These are phyloP conservation scores for Sugiyamaella valdiviana DNA, from an alignment of 805 yeast genomes.

Conservation along the genomic window DNA sequence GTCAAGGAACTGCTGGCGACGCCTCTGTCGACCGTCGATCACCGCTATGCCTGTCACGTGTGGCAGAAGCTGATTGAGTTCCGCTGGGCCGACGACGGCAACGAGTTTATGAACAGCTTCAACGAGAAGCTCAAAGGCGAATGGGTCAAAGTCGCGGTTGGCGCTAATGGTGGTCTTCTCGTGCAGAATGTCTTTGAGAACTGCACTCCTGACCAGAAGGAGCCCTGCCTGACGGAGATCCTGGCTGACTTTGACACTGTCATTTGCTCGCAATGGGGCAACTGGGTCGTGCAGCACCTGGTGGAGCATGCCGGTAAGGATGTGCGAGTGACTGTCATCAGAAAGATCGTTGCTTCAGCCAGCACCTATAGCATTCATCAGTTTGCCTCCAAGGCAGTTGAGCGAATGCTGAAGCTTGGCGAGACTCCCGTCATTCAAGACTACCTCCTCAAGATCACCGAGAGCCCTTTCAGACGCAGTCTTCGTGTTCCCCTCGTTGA, in stretches of 20 bases:
- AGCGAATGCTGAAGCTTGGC: constrained; percentile 30
- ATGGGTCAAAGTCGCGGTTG: constrained; percentile 32
- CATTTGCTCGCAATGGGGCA: constrained; percentile 35
- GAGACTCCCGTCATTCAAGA: constrained; percentile 24
- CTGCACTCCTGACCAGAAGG: constrained; percentile 30
- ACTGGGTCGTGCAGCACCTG: constrained; percentile 36
- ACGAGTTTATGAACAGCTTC: constrained; percentile 30
- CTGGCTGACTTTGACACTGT: constrained; percentile 27
- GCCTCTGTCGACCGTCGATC: constrained; percentile 30
- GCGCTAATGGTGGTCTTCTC: constrained; percentile 34
- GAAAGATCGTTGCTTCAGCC: constrained; percentile 24
- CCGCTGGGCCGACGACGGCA: constrained; percentile 28
- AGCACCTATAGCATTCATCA: constrained; percentile 31
- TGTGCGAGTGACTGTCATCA: constrained; percentile 23
- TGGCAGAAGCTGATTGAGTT: constrained; percentile 40
- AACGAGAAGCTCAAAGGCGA: constrained; percentile 29
- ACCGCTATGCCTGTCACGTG: constrained; percentile 39
- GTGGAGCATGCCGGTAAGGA: constrained; percentile 30
- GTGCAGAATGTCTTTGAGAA: constrained; percentile 36
- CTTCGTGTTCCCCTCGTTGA: constrained; percentile 30
- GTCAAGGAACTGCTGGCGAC: constrained; percentile 34
- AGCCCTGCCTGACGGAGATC: constrained; percentile 31
- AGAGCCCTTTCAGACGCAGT: constrained; percentile 18
- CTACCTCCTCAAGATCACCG: constrained; percentile 27
- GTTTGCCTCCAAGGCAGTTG: constrained; percentile 34